These are phyloP conservation scores for Dendrobium officinale DNA, from an alignment of 106 monocot species.

Conservation along the genomic window DNA sequence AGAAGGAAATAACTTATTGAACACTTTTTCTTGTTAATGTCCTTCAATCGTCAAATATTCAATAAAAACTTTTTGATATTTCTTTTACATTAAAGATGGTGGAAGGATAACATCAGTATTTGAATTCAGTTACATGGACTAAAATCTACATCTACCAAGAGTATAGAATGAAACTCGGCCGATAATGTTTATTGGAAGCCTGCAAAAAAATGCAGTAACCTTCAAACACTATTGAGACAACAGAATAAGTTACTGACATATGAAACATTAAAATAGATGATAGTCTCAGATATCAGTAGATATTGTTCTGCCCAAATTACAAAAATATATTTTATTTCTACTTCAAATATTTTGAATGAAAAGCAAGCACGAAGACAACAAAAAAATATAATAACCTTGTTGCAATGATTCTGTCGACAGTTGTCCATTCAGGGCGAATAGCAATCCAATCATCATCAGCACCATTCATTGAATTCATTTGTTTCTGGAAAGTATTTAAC, in stretches of 20 bases:
- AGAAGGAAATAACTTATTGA: background rate
- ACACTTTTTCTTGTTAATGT: background rate
- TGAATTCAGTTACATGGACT: background rate
- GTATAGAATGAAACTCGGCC: background rate
- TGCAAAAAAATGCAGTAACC: background rate
- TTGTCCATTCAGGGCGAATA: constrained; percentile 97
- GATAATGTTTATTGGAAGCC: background rate
- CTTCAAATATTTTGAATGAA: background rate
- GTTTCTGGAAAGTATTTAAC: constrained; percentile 69
- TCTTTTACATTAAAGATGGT: background rate
- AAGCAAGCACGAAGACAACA: background rate
- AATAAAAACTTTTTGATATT: background rate
- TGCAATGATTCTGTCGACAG: constrained; percentile 82
- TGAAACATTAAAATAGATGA: background rate
- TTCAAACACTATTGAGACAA: background rate
- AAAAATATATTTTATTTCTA: background rate
- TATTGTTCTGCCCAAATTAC: background rate
- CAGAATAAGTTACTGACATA: background rate
- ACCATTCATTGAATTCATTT: constrained; percentile 47
- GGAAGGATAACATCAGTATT: background rate
- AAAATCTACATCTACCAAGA: background rate
- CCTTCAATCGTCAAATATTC: background rate
- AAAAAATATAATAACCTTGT: constrained; percentile 47
- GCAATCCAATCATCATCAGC: constrained; percentile 85
- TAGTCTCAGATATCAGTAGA: background rate